These are phyloP conservation scores for Nicotiana undulata DNA, from an alignment of 257 asterid species.

Conservation along the genomic window DNA sequence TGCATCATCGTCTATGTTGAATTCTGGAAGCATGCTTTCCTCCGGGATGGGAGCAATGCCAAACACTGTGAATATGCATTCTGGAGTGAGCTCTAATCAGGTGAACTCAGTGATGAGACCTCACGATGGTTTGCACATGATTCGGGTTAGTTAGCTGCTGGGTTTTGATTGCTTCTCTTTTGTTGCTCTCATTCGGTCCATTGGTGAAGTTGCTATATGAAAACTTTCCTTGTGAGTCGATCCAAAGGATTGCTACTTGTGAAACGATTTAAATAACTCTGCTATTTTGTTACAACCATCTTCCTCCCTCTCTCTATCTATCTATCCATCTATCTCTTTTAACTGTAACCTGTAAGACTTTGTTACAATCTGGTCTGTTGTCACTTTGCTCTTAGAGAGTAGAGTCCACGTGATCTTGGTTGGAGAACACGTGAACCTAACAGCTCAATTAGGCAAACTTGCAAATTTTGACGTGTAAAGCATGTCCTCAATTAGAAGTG, in stretches of 20 bases:
- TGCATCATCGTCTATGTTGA: conserved; percentile 54
- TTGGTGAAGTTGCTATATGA: neutral
- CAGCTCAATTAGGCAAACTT: neutral
- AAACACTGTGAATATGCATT: conserved; percentile 46
- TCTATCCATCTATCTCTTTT: neutral
- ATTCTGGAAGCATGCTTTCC: conserved; percentile 54
- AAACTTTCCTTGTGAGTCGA: neutral
- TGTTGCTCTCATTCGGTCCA: neutral
- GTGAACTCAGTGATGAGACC: conserved; percentile 59
- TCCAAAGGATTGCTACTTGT: neutral
- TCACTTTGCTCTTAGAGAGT: neutral
- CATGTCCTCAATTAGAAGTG: neutral
- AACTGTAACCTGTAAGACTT: neutral
- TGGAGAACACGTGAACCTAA: neutral
- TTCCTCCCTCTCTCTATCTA: neutral
- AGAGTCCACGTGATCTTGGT: conserved; percentile 2
- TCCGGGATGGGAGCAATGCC: conserved; percentile 53
- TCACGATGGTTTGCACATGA: conserved; percentile 55
- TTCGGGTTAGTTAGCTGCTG: conserved; percentile 53
- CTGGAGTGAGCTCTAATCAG: conserved; percentile 62
- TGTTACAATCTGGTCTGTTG: neutral
- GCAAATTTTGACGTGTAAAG: neutral
- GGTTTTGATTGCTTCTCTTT: neutral
- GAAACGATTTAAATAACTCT: neutral
- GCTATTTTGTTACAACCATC: neutral